A percentile compares a stretch with the other conserved stretches of the same genome.
Conservation (phyloP, 495 filamentous ascomycete species). For the Penicillium waksmanii region DNA sequence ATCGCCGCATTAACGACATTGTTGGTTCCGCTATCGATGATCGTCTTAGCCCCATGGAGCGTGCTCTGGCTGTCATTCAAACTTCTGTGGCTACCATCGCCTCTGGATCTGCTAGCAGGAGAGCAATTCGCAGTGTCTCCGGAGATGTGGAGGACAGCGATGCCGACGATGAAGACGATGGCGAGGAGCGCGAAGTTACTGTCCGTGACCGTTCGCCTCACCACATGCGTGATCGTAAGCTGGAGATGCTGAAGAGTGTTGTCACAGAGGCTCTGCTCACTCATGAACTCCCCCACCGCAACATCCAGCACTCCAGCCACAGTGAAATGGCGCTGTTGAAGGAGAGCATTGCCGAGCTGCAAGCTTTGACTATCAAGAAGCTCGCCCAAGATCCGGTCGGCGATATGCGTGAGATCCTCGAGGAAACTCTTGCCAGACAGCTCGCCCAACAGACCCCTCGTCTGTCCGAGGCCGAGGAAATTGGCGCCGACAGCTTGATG, state of each 20-base stretch:
- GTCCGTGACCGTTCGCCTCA: slow-evolving; percentile 60
- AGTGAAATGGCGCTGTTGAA: slow-evolving; percentile 56
- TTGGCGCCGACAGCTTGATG: slow-evolving; percentile 54
- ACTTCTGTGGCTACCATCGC: slow-evolving; percentile 60
- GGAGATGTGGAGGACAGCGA: slow-evolving; percentile 76
- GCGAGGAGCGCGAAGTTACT: slow-evolving; percentile 49
- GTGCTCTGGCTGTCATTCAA: slow-evolving; percentile 74
- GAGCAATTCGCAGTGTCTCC: slow-evolving; percentile 59
- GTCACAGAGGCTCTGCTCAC: slow-evolving; percentile 78
- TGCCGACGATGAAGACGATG: slow-evolving; percentile 93
- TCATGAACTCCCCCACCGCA: slow-evolving; percentile 44
- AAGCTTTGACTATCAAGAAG: slow-evolving; percentile 46
- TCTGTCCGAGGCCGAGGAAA: slow-evolving; percentile 48
- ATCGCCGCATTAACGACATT: slow-evolving; percentile 82
- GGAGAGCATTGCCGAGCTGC: slow-evolving; percentile 62
- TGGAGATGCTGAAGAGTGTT: slow-evolving; percentile 80
- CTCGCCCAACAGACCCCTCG: slow-evolving; percentile 36
- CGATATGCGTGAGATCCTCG: slow-evolving; percentile 50
- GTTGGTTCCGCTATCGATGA: slow-evolving; percentile 78
- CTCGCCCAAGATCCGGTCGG: slow-evolving; percentile 42
- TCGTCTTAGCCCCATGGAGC: slow-evolving; percentile 77
- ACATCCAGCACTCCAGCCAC: slow-evolving; percentile 40
- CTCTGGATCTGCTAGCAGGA: slow-evolving; percentile 39
- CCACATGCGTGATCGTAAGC: slow-evolving; percentile 71
- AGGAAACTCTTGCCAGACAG: slow-evolving; percentile 49